Percentiles rank a stretch among this genome's conserved stretches.
phyloP scores from a whole-genome alignment of 2,329 filamentous ascomycete genomes.

The Fusarium sp. region DNA sequence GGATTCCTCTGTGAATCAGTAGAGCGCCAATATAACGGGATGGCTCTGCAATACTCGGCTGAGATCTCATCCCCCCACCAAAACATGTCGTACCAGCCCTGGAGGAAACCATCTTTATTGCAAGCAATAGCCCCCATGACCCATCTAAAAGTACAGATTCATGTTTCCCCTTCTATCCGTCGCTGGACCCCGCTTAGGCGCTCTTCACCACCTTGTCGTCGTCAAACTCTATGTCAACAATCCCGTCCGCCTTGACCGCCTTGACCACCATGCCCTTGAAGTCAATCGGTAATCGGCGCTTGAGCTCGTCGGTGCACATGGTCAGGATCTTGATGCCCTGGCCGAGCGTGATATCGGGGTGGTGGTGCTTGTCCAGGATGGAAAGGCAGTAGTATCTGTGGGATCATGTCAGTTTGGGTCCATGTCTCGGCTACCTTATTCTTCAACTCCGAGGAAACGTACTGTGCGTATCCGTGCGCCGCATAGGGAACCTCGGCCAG shows the following conservation, averaged over 20 bases:
- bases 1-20: background rate
- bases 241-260: slow-evolving; percentile 93
- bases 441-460: slow-evolving; percentile 52
- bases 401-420: slow-evolving; percentile 37
- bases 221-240: slow-evolving; percentile 86
- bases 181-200: slow-evolving; percentile 56
- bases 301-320: slow-evolving; percentile 97
- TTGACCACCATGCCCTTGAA: slow-evolving; percentile 98
- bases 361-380: slow-evolving; percentile 98
- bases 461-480: slow-evolving; percentile 98
- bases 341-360: slow-evolving; percentile 90
- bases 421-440: background rate
- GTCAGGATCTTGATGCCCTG: slow-evolving; percentile 92
- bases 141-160: slow-evolving; percentile 54
- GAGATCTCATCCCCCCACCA: background rate
- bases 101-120: slow-evolving; percentile 42
- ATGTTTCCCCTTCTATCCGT: slow-evolving; percentile 37
- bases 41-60: background rate
- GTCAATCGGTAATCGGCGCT: slow-evolving; percentile 95
- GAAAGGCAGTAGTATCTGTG: slow-evolving; percentile 94
- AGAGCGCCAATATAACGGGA: background rate
- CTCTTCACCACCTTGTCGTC: slow-evolving; percentile 79
- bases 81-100: background rate
- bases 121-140: slow-evolving; percentile 39
- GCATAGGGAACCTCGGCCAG: slow-evolving; percentile 92